A percentile compares a stretch with the other conserved stretches of the same genome.
phyloP scores from a whole-genome alignment of 352 stramenopile genomes.

The Pythium myriotylum region DNA sequence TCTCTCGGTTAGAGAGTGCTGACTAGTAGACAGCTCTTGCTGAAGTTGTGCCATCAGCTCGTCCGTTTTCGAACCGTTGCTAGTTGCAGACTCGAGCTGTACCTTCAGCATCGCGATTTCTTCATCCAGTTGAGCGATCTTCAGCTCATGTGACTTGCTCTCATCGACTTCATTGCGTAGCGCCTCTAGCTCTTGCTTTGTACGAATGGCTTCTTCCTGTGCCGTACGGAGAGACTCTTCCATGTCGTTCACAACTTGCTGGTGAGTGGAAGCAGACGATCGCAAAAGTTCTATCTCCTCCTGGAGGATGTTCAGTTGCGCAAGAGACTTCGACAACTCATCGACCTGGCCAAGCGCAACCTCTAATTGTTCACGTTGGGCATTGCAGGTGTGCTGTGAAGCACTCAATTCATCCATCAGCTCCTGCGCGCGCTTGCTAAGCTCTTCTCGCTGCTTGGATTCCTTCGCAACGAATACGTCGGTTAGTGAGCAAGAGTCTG shows the following conservation, averaged over 20 bases:
- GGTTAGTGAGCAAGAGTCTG: background rate
- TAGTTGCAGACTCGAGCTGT: background rate
- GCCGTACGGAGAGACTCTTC: too few relatives aligned
- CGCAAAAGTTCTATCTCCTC: background rate
- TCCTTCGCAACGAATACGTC: conserved; percentile 9
- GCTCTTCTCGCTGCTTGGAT: conserved; percentile 6
- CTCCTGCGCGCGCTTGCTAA: conserved; percentile 6
- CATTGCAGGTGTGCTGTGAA: background rate
- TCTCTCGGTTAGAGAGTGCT: conserved; percentile 1
- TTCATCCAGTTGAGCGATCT: background rate
- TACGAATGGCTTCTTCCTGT: too few relatives aligned
- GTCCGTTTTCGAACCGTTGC: background rate
- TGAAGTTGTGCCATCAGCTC: conserved; percentile 1
- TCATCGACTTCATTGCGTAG: too few relatives aligned
- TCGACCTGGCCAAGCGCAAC: background rate
- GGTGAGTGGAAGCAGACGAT: background rate
- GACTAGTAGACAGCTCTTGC: background rate
- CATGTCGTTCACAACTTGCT: background rate
- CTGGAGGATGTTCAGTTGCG: background rate
- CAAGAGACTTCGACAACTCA: background rate
- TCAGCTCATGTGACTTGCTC: too few relatives aligned
- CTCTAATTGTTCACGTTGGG: background rate
- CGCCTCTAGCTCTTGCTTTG: too few relatives aligned
- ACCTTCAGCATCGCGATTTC: background rate
- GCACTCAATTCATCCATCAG: background rate